These are phyloP conservation scores for Rhizopogon vinicolor DNA, from an alignment of 768 basidiomycete species.

Conservation along the genomic window DNA sequence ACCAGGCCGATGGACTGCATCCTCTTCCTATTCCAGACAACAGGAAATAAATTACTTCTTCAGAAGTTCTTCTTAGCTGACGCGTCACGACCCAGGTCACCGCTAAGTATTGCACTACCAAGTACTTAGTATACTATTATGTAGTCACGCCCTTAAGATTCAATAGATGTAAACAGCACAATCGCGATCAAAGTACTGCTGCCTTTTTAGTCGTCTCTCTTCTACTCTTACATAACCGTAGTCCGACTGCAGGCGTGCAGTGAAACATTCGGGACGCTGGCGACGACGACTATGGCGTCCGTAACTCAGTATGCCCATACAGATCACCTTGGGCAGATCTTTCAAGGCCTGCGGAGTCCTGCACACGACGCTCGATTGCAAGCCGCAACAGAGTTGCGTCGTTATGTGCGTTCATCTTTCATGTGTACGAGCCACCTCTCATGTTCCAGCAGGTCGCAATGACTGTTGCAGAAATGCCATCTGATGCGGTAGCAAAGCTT, in stretches of 20 bases:
- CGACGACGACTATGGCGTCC: slow-evolving; percentile 51
- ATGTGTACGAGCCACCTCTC: slow-evolving; percentile 5
- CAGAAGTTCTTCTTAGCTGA: no score
- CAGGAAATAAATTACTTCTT: no score
- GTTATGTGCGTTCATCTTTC: slow-evolving; percentile 52
- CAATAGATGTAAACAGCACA: slow-evolving; percentile 26
- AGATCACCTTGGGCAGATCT: slow-evolving; percentile 64
- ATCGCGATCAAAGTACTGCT: slow-evolving; percentile 1
- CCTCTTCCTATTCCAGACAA: neutral
- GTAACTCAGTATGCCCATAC: slow-evolving; percentile 50
- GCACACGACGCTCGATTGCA: slow-evolving; percentile 60
- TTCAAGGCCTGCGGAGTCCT: slow-evolving; percentile 60
- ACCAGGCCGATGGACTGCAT: slow-evolving; percentile 35
- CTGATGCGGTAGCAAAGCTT: slow-evolving; percentile 74
- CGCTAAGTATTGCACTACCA: no score
- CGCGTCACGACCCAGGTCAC: no score
- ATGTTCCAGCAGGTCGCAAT: slow-evolving; percentile 53
- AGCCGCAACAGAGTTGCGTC: slow-evolving; percentile 67
- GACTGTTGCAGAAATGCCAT: slow-evolving; percentile 74
- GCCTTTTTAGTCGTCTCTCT: neutral
- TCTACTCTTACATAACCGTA: neutral
- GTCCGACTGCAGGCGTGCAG: neutral
- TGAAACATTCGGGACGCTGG: slow-evolving; percentile 4
- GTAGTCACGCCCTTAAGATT: slow-evolving; percentile 13
- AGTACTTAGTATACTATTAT: no score